phyloP scores from a whole-genome alignment of 2,329 filamentous ascomycete genomes.

The Rosellinia necatrix region DNA sequence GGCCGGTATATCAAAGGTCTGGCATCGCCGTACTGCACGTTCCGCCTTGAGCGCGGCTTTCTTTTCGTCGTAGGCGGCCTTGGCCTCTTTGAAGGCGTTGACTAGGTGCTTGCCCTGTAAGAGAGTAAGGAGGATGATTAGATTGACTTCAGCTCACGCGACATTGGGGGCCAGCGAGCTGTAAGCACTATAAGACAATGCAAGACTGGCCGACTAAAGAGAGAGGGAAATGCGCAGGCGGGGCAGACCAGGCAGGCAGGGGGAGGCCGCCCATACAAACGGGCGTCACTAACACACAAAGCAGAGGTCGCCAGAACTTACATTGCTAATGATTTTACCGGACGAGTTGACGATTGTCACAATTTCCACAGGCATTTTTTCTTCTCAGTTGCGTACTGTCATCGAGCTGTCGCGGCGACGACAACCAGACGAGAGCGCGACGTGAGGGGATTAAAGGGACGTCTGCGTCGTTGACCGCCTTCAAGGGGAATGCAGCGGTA shows the following conservation, averaged over 20 bases:
- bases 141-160: conserved; percentile 9
- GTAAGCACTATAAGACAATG: conserved; percentile 9
- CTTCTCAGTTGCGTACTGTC: conserved; percentile 14
- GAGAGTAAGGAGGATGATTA: conserved; percentile 4
- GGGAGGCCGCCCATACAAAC: conserved; percentile 9
- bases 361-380: conserved; percentile 39
- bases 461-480: conserved; percentile 22
- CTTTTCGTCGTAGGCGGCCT: conserved; percentile 83
- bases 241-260: conserved; percentile 20
- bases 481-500: conserved; percentile 2
- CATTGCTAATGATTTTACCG: conserved; percentile 43
- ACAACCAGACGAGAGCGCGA: conserved; percentile 18
- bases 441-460: conserved; percentile 19
- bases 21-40: conserved; percentile 61
- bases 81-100: conserved; percentile 90
- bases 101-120: conserved; percentile 84
- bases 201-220: not conserved
- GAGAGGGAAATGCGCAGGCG: conserved; percentile 11
- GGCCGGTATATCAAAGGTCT: conserved; percentile 54
- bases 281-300: conserved; percentile 7
- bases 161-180: not conserved
- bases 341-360: conserved; percentile 42
- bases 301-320: conserved; percentile 29
- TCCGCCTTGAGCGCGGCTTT: conserved; percentile 81
- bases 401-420: conserved; percentile 11